Conservation (phyloP, 2,329 filamentous ascomycete species). For the Arthrobotrys iridis region DNA sequence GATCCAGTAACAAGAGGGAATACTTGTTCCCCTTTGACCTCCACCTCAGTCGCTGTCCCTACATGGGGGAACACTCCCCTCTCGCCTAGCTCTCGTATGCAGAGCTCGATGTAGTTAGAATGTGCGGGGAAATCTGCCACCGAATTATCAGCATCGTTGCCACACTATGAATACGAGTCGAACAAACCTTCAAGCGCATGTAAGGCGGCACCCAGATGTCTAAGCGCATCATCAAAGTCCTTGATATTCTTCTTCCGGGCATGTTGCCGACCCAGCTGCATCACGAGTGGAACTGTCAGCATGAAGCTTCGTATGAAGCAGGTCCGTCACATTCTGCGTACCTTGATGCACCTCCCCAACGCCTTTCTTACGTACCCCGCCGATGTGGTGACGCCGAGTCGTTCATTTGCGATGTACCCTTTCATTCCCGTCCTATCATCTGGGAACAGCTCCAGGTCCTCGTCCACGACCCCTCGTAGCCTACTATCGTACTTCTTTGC, state of each 20-base stretch:
- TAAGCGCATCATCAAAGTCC: conserved; percentile 86
- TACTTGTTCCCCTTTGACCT: conserved; percentile 74
- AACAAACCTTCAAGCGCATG: conserved; percentile 81
- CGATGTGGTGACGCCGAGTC: conserved; percentile 88
- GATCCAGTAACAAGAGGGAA: conserved; percentile 85
- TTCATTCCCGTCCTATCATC: conserved; percentile 89
- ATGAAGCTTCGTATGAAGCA: not conserved
- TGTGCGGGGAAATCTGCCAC: conserved; percentile 83
- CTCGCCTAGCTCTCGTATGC: conserved; percentile 86
- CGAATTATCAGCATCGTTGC: not conserved
- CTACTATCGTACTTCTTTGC: conserved; percentile 82
- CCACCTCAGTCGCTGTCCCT: conserved; percentile 75
- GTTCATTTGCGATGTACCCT: conserved; percentile 95
- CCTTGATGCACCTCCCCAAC: conserved; percentile 55
- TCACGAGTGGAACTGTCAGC: conserved; percentile 59
- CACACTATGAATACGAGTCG: not conserved
- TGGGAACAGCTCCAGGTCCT: conserved; percentile 75
- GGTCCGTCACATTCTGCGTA: not conserved
- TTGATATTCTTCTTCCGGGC: conserved; percentile 72
- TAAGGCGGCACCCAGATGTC: conserved; percentile 84
- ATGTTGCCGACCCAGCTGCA: conserved; percentile 83
- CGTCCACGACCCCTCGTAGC: conserved; percentile 78
- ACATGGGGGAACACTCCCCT: conserved; percentile 85
- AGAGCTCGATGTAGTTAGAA: conserved; percentile 90
- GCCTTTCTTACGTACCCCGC: conserved; percentile 61